Conservation (phyloP, 805 yeast genomes). For the Starmerella etchellsii region DNA sequence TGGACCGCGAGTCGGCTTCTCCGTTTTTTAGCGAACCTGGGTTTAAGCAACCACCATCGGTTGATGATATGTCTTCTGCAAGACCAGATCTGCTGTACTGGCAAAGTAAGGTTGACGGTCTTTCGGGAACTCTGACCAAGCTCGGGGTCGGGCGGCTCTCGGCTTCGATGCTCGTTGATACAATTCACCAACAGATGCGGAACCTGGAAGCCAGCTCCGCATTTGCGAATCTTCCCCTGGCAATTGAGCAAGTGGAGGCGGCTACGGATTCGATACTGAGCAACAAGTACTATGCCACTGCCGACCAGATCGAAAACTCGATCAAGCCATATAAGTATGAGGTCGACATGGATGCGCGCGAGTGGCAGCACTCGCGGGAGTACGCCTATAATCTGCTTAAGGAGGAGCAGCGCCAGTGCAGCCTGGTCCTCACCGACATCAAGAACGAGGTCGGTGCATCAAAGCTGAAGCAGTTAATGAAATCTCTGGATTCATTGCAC, state of each 20-base stretch:
- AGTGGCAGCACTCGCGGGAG: constrained; percentile 74
- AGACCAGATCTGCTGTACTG: constrained; percentile 64
- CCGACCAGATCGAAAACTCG: constrained; percentile 97
- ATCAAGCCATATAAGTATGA: constrained; percentile 96
- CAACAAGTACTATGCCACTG: constrained; percentile 72
- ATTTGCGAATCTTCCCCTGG: constrained; percentile 74
- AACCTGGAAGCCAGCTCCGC: constrained; percentile 62
- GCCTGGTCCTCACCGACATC: constrained; percentile 43
- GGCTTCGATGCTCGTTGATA: constrained; percentile 68
- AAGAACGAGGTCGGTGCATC: constrained; percentile 68
- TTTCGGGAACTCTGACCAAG: constrained; percentile 76
- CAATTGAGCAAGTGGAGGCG: constrained; percentile 64
- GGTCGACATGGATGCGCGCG: constrained; percentile 89
- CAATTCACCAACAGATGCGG: constrained; percentile 64
- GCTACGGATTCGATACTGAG: constrained; percentile 73
- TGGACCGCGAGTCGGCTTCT: neutral
- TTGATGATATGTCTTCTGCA: constrained; percentile 42
- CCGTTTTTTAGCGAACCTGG: neutral
- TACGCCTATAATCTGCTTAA: constrained; percentile 59
- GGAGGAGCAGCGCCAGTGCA: constrained; percentile 80
- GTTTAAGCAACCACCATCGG: constrained; percentile 20
- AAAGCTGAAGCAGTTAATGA: constrained; percentile 70
- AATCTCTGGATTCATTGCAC: constrained; percentile 39
- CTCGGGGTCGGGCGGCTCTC: constrained; percentile 88
- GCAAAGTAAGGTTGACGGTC: constrained; percentile 74